These are phyloP conservation scores for Cairneyella variabilis DNA, from an alignment of 495 filamentous ascomycete genomes.

Conservation along the genomic window DNA sequence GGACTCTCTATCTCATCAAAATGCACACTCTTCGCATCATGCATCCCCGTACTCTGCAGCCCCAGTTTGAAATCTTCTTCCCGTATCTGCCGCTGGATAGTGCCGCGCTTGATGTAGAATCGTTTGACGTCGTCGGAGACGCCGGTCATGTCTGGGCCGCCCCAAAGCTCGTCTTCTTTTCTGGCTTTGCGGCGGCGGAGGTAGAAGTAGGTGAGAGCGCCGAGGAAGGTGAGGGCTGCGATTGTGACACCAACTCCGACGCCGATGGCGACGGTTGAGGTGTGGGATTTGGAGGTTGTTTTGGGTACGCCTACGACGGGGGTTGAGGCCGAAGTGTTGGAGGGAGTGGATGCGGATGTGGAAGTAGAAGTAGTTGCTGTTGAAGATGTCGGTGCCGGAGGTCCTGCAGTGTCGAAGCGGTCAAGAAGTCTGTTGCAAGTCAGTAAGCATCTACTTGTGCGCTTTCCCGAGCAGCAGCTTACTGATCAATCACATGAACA, in stretches of 20 bases:
- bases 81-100: neutral
- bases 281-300: neutral
- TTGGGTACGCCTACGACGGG: neutral
- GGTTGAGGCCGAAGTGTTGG: neutral
- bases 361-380: neutral
- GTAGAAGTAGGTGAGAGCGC: neutral
- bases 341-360: neutral
- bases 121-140: neutral
- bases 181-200: neutral
- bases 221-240: neutral
- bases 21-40: neutral
- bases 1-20: no score
- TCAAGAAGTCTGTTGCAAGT: neutral
- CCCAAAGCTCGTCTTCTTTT: neutral
- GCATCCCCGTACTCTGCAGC: constrained; percentile 2
- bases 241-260: neutral
- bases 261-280: neutral
- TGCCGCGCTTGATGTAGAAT: neutral
- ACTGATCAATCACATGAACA: constrained; percentile 34
- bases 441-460: neutral
- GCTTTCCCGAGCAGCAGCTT: constrained; percentile 5
- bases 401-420: neutral
- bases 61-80: neutral
- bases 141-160: neutral
- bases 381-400: neutral